Evolutionary conservation across 257 asterid species (phyloP).

Genomic region (Scutellaria barbata): DNA sequence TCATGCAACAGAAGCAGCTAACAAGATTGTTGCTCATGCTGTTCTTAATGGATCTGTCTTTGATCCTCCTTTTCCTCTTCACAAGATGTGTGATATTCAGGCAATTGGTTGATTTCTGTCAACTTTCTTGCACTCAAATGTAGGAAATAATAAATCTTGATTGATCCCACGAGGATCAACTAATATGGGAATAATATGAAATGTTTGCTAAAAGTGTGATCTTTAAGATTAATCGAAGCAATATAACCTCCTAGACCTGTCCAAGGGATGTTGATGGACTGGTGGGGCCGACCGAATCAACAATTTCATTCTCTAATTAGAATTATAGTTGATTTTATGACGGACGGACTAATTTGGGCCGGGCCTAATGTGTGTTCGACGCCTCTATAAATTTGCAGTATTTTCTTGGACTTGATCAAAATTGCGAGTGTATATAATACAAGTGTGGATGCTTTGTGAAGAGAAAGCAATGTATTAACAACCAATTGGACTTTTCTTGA

Average conservation of each 20-base stretch:
- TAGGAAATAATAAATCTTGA: not conserved
- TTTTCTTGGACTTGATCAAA: too few relatives aligned
- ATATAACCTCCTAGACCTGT: too few relatives aligned
- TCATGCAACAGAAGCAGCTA: slow-evolving; percentile 87
- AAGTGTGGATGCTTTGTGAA: not conserved
- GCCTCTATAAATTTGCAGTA: too few relatives aligned
- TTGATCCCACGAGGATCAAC: slow-evolving; percentile 22
- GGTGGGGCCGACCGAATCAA: too few relatives aligned
- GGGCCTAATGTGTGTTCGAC: too few relatives aligned
- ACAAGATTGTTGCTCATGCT: slow-evolving; percentile 56
- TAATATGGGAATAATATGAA: not conserved
- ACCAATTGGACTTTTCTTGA: slow-evolving; percentile 38
- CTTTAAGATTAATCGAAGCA: too few relatives aligned
- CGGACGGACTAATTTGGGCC: too few relatives aligned
- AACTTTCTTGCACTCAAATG: not conserved
- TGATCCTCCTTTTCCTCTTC: slow-evolving; percentile 48
- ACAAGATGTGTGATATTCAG: slow-evolving; percentile 35
- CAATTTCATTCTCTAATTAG: too few relatives aligned
- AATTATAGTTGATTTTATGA: too few relatives aligned
- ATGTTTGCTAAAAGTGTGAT: too few relatives aligned
- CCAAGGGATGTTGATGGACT: too few relatives aligned
- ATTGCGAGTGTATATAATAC: too few relatives aligned
- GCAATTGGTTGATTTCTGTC: slow-evolving; percentile 29
- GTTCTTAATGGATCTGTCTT: slow-evolving; percentile 41
- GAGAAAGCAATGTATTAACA: slow-evolving; percentile 44